Percentiles rank a stretch among this genome's conserved stretches.
Conservation (phyloP, 2,329 filamentous ascomycete species). For the Claviceps africana region DNA sequence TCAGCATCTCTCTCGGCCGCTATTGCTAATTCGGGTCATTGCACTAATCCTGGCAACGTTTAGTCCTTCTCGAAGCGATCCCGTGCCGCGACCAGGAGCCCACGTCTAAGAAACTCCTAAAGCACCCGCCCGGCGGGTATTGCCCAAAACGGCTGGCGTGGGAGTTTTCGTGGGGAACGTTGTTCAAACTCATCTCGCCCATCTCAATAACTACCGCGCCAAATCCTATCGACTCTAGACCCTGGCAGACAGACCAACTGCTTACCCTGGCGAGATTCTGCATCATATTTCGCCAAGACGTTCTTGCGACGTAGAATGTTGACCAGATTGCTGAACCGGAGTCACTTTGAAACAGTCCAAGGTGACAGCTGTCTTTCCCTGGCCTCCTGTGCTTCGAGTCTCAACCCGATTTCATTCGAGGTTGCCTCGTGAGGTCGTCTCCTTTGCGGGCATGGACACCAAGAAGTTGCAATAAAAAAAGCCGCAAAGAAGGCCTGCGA, state of each 20-base stretch:
- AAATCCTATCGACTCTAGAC: not conserved
- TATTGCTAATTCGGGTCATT: constrained; percentile 1
- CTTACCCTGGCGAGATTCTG: not conserved
- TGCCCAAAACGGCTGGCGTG: constrained; percentile 1
- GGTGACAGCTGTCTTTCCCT: not conserved
- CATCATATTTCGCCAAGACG: not conserved
- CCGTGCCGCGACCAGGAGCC: not conserved
- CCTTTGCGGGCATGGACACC: not conserved
- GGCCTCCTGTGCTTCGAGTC: not conserved
- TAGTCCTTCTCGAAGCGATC: not conserved
- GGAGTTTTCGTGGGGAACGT: not conserved
- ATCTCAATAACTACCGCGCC: not conserved
- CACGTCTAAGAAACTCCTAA: not conserved
- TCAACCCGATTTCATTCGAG: not conserved
- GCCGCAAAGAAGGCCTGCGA: not conserved
- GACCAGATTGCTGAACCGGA: not conserved
- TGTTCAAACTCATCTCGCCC: not conserved
- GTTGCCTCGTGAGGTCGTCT: not conserved
- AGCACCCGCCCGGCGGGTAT: not conserved
- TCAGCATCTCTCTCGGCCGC: not conserved
- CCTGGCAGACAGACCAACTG: not conserved
- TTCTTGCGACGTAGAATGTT: not conserved
- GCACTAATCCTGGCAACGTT: not conserved
- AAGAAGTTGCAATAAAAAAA: not conserved
- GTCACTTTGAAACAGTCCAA: not conserved